These are phyloP conservation scores for Lipomyces sp. DNA, from an alignment of 805 yeast genomes.

Conservation along the genomic window DNA sequence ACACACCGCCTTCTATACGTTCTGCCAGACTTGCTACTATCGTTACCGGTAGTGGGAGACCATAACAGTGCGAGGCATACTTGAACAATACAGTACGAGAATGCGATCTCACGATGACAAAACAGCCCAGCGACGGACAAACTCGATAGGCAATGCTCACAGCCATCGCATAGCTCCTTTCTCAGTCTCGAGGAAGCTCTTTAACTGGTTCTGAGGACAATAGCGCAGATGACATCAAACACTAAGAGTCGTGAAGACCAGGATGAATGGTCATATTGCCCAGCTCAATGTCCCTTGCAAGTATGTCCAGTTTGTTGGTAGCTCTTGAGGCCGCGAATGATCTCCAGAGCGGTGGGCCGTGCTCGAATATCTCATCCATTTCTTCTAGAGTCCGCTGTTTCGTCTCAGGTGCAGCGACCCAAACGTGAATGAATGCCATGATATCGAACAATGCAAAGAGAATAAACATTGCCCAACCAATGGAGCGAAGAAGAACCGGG, in stretches of 20 bases:
- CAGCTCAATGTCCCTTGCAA: constrained; percentile 18
- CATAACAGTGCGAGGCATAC: no score
- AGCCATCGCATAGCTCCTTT: no score
- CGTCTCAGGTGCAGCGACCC: constrained; percentile 80
- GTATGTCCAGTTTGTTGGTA: constrained; percentile 6
- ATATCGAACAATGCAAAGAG: constrained; percentile 62
- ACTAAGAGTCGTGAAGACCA: neutral
- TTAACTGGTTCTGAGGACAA: neutral
- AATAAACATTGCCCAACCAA: constrained; percentile 66
- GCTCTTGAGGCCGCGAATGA: constrained; percentile 2
- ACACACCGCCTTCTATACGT: no score
- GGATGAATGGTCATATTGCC: constrained; percentile 10
- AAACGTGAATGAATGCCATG: constrained; percentile 51
- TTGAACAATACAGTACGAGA: no score
- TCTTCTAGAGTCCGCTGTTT: constrained; percentile 84
- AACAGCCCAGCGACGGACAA: no score
- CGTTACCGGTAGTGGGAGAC: no score
- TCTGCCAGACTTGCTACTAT: no score
- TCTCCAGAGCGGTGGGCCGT: constrained; percentile 42
- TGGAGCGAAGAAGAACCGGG: constrained; percentile 55
- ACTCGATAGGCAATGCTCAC: no score
- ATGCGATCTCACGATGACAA: no score
- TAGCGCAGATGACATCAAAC: no score
- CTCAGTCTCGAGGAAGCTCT: neutral
- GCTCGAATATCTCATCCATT: constrained; percentile 51